Evolutionary conservation across 2,329 filamentous ascomycete species (phyloP), one percentile per base, ranked within the genome.

Genomic region (Albifimbria verrucaria): DNA sequence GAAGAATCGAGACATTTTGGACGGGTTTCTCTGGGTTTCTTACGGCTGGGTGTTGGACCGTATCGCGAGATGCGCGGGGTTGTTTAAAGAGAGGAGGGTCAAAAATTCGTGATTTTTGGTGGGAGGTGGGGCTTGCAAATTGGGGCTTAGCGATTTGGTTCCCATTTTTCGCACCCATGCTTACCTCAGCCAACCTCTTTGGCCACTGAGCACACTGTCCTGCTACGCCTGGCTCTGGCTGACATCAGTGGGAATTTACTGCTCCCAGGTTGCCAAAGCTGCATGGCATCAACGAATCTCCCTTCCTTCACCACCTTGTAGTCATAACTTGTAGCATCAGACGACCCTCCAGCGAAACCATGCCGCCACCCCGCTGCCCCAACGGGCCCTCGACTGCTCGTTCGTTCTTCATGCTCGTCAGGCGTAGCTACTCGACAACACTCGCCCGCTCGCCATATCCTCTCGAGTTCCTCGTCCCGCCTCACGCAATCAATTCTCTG

Each of bases 1-100:
- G 83, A 97, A 97, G 78, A 97, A 99, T 79, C 92, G 89, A 83
- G 94, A 97, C 89, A 93, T 94, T 58, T 70, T 89, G 77, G 72
- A n/a, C 66, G 61, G 58, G 60, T 50, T 62, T 58, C 59, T 55
- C 58, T 25, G 18, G 42, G 22, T 21, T 44, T 43, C 22, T 44
- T 23, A 44, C 18, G 22, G 44, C 44, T 62, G 55, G 61, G 58
- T 61, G 57, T 59, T 63, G 57, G 54, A 59, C 55, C 60, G 59
- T 64, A 63, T 65, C 66, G 61, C 64, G 57, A 63, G 57, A 62
- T 66, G 62, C 63, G 69, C 70, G 70, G 70, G 70, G 69, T 72
- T 70, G 68, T 60, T 64, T 64, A 57, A 62, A 56, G 53, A 52
- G 57, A 60, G 56, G 62, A 71, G 56, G 60, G 58, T 62, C 62